phyloP scores from a whole-genome alignment of 2,329 filamentous ascomycete genomes.

The Aspergillus ustus region DNA sequence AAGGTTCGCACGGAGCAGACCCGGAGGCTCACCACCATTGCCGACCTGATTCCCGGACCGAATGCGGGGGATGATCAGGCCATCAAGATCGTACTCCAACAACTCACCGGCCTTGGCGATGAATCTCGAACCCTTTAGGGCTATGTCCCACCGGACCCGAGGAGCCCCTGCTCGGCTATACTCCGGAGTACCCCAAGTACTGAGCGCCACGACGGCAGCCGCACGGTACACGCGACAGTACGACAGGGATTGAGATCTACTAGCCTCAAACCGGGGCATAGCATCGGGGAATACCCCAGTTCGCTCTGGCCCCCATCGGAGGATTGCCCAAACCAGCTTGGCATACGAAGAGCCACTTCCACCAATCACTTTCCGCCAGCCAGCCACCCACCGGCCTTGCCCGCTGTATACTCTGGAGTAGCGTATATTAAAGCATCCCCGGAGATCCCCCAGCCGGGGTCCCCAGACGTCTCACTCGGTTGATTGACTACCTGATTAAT shows the following conservation, averaged over 20 bases:
- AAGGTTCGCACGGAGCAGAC: neutral
- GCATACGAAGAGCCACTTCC: constrained; percentile 1
- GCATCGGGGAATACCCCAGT: neutral
- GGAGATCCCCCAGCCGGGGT: neutral
- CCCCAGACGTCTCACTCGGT: neutral
- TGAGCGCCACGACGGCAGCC: no score
- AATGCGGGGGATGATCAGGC: neutral
- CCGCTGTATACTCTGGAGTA: no score
- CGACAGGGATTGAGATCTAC: neutral
- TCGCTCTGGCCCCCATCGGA: neutral
- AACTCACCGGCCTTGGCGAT: no score
- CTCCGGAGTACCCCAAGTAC: no score
- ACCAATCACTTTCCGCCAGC: constrained; percentile 1
- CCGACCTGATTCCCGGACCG: neutral
- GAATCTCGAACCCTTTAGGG: neutral
- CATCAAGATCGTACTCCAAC: neutral
- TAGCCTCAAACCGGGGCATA: neutral
- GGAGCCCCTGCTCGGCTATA: no score
- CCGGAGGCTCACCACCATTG: neutral
- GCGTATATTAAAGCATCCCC: neutral
- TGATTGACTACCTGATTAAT: neutral
- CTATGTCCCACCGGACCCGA: neutral
- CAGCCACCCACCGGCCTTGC: no score
- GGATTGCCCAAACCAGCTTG: constrained; percentile 1
- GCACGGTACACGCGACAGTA: no score